These are phyloP conservation scores for Crithidia fasciculata DNA, from an alignment of 208 protist genomes.

Conservation along the genomic window DNA sequence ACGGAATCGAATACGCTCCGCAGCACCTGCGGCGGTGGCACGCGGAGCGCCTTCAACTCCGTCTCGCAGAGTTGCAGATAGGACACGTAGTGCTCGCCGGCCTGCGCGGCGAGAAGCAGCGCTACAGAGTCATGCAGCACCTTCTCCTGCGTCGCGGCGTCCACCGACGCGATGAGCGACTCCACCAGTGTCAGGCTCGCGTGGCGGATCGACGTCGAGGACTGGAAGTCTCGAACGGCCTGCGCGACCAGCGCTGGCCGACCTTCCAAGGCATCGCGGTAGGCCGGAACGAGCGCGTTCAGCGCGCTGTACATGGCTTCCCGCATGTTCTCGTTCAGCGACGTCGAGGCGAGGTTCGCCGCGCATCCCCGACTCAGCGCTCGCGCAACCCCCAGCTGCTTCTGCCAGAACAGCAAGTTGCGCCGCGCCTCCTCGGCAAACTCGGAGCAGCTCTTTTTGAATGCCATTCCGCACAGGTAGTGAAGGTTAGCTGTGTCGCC, in stretches of 20 bases:
- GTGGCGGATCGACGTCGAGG: conserved; percentile 21
- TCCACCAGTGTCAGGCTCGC: conserved; percentile 25
- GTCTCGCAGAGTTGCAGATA: conserved; percentile 42
- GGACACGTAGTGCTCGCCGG: conserved; percentile 25
- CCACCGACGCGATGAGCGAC: conserved; percentile 22
- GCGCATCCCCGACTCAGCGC: conserved; percentile 19
- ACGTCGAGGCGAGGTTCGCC: conserved; percentile 4
- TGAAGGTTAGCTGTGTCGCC: conserved; percentile 34
- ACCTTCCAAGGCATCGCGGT: conserved; percentile 22
- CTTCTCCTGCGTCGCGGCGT: conserved; percentile 20
- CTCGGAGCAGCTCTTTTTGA: conserved; percentile 46
- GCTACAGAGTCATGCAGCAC: conserved; percentile 19
- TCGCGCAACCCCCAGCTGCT: conserved; percentile 27
- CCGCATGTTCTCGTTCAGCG: conserved; percentile 12
- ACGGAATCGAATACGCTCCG: conserved; percentile 24
- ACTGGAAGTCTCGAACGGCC: conserved; percentile 28
- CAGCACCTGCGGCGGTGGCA: conserved; percentile 17
- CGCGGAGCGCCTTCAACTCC: conserved; percentile 27
- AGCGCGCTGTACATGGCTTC: conserved; percentile 40
- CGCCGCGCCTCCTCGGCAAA: conserved; percentile 45
- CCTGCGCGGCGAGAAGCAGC: conserved; percentile 16
- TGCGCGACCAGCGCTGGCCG: conserved; percentile 3
- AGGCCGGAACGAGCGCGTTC: conserved; percentile 34
- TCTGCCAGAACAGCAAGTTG: conserved; percentile 52
- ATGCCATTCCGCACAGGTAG: conserved; percentile 51